These are phyloP conservation scores for Suillus sp. DNA, from an alignment of 768 basidiomycete genomes.

Conservation along the genomic window DNA sequence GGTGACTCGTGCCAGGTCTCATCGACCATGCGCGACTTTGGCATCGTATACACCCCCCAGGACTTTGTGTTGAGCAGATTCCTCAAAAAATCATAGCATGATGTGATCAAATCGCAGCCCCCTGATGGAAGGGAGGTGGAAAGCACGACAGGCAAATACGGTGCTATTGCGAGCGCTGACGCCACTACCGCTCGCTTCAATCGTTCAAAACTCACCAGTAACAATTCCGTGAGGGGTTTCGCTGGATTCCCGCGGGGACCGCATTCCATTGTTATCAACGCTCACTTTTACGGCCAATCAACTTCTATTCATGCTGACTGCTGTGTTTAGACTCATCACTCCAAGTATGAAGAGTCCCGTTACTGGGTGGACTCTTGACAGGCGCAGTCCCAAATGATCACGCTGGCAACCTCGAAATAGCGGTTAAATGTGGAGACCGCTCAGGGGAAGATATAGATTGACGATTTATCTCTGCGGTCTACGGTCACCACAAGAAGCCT, in stretches of 20 bases:
- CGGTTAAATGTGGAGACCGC: neutral
- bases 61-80: neutral
- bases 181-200: neutral
- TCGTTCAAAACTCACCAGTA: neutral
- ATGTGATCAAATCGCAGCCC: neutral
- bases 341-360: neutral
- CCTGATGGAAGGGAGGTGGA: neutral
- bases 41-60: neutral
- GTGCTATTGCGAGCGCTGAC: neutral
- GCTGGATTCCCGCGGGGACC: neutral
- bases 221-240: neutral
- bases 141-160: neutral
- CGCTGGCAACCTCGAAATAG: neutral
- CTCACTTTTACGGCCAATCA: neutral
- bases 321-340: neutral
- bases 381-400: neutral
- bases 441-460: neutral
- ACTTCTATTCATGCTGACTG: neutral
- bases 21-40: neutral
- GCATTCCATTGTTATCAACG: neutral
- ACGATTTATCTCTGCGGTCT: neutral
- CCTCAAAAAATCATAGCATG: neutral
- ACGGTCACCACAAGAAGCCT: neutral
- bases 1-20: neutral
- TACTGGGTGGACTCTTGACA: neutral